Conservation (phyloP, 352 stramenopile species). For the Blastocystis hominis region DNA sequence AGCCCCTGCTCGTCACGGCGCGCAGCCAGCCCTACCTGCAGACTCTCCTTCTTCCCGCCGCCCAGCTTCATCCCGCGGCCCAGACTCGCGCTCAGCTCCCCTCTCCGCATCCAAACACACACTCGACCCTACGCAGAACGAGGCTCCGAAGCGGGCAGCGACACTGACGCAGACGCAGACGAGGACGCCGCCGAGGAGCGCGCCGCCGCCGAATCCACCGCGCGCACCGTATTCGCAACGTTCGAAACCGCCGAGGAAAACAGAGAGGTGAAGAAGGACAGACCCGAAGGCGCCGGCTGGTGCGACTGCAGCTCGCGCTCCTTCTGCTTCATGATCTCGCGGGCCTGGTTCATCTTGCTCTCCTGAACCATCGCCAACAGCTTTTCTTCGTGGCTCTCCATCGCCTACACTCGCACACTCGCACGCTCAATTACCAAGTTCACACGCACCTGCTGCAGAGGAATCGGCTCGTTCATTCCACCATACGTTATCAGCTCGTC, state of each 20-base stretch:
- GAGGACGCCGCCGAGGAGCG: background rate
- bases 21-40: background rate
- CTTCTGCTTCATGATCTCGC: conserved; percentile 53
- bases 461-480: conserved; percentile 42
- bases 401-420: background rate
- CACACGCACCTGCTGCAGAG: conserved; percentile 44
- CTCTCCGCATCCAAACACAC: background rate
- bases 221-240: background rate
- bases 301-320: background rate
- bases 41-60: background rate
- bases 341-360: conserved; percentile 54
- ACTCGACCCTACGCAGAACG: background rate
- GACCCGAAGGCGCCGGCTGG: background rate
- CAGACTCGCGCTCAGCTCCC: background rate
- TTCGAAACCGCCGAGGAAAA: background rate
- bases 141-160: background rate
- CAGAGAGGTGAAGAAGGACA: conserved; percentile 15
- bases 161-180: background rate
- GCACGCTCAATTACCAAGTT: background rate
- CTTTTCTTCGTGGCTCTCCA: conserved; percentile 57
- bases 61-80: conserved; percentile 22
- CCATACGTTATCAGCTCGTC: conserved; percentile 51
- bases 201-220: background rate
- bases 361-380: conserved; percentile 52
- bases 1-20: background rate